Conservation (phyloP, 768 basidiomycete species). For the Cubamyces lactineus region DNA sequence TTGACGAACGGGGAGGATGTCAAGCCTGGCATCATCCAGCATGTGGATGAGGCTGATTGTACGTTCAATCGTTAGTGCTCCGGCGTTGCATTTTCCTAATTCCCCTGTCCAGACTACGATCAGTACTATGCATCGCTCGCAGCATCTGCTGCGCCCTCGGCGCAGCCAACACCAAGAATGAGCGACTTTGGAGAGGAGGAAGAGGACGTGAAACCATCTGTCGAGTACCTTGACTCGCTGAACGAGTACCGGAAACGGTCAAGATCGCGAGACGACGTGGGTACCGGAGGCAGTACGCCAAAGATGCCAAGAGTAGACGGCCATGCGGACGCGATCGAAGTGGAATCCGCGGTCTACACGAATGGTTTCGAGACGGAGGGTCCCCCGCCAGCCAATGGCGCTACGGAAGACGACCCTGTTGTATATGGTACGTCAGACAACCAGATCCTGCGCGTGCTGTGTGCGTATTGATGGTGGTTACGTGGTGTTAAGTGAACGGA, state of each 20-base stretch:
- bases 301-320: constrained; percentile 35
- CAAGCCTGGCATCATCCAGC: constrained; percentile 46
- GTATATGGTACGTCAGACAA: constrained; percentile 58
- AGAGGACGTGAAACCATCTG: constrained; percentile 66
- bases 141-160: constrained; percentile 60
- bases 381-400: background rate
- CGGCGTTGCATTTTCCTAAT: background rate
- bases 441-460: constrained; percentile 2
- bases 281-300: constrained; percentile 22
- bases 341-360: constrained; percentile 12
- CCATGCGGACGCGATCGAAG: constrained; percentile 13
- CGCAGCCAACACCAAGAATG: constrained; percentile 63
- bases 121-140: constrained; percentile 82
- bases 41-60: constrained; percentile 68
- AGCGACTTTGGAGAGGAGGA: constrained; percentile 64
- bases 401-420: constrained; percentile 55
- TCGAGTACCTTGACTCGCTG: constrained; percentile 68
- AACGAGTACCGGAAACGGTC: constrained; percentile 79
- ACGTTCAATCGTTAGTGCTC: constrained; percentile 33
- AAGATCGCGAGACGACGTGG: constrained; percentile 55
- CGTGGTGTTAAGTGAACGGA: constrained; percentile 68
- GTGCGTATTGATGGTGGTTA: background rate
- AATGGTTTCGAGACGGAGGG: constrained; percentile 8
- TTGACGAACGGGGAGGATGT: constrained; percentile 37
- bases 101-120: constrained; percentile 60